Evolutionary conservation across 2,329 filamentous ascomycete genomes (phyloP).

Genomic region (Colletotrichum coccodes): DNA sequence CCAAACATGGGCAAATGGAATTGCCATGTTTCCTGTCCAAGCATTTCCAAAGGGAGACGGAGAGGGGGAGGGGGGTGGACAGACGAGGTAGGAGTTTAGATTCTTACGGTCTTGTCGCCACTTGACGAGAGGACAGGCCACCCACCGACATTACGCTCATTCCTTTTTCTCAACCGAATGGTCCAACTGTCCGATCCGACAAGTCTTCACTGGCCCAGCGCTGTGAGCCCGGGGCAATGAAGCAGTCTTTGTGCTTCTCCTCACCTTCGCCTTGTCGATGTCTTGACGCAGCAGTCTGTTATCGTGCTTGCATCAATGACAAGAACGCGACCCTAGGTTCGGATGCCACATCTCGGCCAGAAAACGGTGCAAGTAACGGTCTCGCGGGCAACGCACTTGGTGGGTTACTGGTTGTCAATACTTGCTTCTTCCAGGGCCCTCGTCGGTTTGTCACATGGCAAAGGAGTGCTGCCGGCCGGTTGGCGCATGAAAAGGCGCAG

Average conservation of each 20-base stretch:
- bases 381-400: background rate
- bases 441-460: slow-evolving; percentile 16
- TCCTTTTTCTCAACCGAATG: background rate
- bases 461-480: background rate
- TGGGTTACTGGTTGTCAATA: background rate
- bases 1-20: slow-evolving; percentile 11
- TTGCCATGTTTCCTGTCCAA: slow-evolving; percentile 8
- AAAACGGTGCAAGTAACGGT: background rate
- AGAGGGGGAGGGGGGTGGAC: background rate
- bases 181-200: background rate
- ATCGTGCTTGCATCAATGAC: background rate
- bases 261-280: background rate
- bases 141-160: background rate
- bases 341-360: background rate
- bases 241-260: background rate
- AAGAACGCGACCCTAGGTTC: background rate
- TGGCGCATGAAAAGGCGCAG: background rate
- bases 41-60: background rate
- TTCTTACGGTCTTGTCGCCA: background rate
- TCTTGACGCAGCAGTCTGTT: background rate
- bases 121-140: background rate
- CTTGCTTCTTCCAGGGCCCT: slow-evolving; percentile 3
- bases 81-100: background rate
- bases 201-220: background rate
- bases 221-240: background rate